Percentiles rank a stretch among this genome's conserved stretches.
Evolutionary conservation across 2,329 filamentous ascomycete genomes (phyloP).

Genomic region (Blastomyces parvus): DNA sequence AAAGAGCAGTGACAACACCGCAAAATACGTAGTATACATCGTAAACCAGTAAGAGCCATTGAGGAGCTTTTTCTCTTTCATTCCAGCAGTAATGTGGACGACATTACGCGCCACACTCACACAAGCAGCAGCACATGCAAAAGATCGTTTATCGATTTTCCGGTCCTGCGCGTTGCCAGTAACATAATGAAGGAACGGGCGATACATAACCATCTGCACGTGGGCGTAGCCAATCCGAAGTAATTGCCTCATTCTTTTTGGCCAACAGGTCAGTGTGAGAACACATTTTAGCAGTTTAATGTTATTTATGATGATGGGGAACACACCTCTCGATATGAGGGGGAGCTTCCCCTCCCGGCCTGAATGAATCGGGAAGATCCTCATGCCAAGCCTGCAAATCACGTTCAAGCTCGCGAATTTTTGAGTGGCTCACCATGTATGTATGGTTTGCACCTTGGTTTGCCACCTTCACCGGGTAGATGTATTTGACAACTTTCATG

Average conservation of each 20-base stretch:
- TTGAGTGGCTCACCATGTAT: slow-evolving; percentile 55
- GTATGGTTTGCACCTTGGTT: slow-evolving; percentile 41
- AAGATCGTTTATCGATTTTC: slow-evolving; percentile 51
- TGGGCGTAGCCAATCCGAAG: slow-evolving; percentile 56
- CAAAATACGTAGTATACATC: slow-evolving; percentile 61
- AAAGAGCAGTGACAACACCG: slow-evolving; percentile 54
- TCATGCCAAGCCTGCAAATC: slow-evolving; percentile 56
- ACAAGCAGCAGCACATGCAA: slow-evolving; percentile 56
- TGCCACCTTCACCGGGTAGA: slow-evolving; percentile 52
- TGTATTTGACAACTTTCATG: slow-evolving; percentile 53
- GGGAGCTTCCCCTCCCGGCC: slow-evolving; percentile 66
- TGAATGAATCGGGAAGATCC: slow-evolving; percentile 62
- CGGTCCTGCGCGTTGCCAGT: slow-evolving; percentile 42
- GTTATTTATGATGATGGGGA: not conserved
- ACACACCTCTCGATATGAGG: slow-evolving; percentile 66
- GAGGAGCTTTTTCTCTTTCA: slow-evolving; percentile 52
- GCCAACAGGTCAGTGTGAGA: not conserved
- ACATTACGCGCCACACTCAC: slow-evolving; percentile 58
- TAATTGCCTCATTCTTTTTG: slow-evolving; percentile 47
- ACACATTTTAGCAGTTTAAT: slow-evolving; percentile 8
- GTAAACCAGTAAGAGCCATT: slow-evolving; percentile 59
- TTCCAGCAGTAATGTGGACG: slow-evolving; percentile 55
- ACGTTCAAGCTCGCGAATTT: slow-evolving; percentile 55
- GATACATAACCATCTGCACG: slow-evolving; percentile 55
- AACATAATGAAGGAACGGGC: slow-evolving; percentile 57